phyloP scores from a whole-genome alignment of 768 basidiomycete species.

The Hemileccinum rubropunctum region DNA sequence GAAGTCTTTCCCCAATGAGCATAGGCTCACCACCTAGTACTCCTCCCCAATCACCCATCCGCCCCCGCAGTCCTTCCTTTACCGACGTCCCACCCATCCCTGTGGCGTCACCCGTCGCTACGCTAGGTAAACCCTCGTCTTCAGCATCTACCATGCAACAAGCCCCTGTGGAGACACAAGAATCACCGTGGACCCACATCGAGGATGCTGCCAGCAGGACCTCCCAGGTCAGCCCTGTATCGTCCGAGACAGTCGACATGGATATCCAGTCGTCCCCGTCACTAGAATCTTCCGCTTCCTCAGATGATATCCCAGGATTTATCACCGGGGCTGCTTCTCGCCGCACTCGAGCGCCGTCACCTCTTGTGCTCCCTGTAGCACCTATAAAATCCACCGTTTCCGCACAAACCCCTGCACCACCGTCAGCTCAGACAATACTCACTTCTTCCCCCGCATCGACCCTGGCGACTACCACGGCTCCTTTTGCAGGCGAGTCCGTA shows the following conservation, averaged over 20 bases:
- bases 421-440: slow-evolving; percentile 13
- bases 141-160: slow-evolving; percentile 17
- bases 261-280: slow-evolving; percentile 34
- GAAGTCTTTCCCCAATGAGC: slow-evolving; percentile 63
- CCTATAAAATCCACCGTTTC: slow-evolving; percentile 6
- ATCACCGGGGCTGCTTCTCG: slow-evolving; percentile 31
- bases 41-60: slow-evolving; percentile 27
- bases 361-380: slow-evolving; percentile 22
- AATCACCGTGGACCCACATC: slow-evolving; percentile 14
- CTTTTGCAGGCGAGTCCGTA: slow-evolving; percentile 4
- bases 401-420: slow-evolving; percentile 14
- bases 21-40: slow-evolving; percentile 48
- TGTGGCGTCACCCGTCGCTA: slow-evolving; percentile 1
- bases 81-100: slow-evolving; percentile 5
- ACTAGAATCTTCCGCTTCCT: slow-evolving; percentile 19
- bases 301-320: slow-evolving; percentile 33
- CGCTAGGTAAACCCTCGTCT: slow-evolving; percentile 9
- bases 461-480: slow-evolving; percentile 7
- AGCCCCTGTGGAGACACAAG: slow-evolving; percentile 13
- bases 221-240: slow-evolving; percentile 29
- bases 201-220: slow-evolving; percentile 30
- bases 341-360: slow-evolving; percentile 23
- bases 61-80: slow-evolving; percentile 1
- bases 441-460: slow-evolving; percentile 23
- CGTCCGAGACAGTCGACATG: slow-evolving; percentile 35